Conservation (phyloP, 2,329 filamentous ascomycete genomes). For the Claviceps lovelessii region DNA sequence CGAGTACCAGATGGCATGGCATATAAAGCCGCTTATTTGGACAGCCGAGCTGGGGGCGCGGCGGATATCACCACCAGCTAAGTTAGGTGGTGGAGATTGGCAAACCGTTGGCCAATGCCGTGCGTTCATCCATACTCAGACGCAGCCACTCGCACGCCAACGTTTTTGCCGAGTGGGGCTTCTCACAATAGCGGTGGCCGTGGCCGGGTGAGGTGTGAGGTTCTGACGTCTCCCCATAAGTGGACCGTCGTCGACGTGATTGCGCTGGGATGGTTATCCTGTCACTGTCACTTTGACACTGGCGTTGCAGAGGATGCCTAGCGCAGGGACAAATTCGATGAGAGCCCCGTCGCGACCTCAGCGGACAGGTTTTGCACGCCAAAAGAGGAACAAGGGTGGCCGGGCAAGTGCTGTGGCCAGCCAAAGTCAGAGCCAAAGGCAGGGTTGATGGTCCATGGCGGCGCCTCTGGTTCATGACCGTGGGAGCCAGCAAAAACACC, state of each 20-base stretch:
- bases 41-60: background rate
- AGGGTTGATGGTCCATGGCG: background rate
- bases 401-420: background rate
- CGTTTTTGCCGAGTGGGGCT: constrained; percentile 8
- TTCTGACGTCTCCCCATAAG: constrained; percentile 4
- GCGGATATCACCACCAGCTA: constrained; percentile 1
- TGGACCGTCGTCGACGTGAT: constrained; percentile 3
- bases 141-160: constrained; percentile 8
- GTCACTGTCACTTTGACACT: background rate
- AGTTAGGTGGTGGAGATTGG: constrained; percentile 10
- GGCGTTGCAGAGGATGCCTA: background rate
- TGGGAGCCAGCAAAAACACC: background rate
- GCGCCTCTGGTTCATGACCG: background rate
- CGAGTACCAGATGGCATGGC: background rate
- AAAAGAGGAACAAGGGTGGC: no score
- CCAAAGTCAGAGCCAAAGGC: background rate
- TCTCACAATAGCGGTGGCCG: constrained; percentile 6
- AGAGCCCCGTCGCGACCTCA: background rate
- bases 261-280: background rate
- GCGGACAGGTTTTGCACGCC: background rate
- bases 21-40: constrained; percentile 5
- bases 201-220: background rate
- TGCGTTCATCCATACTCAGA: background rate
- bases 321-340: background rate
- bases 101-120: constrained; percentile 5